Evolutionary conservation across 2,329 filamentous ascomycete species (phyloP).

Genomic region (Sarocladium strictum): DNA sequence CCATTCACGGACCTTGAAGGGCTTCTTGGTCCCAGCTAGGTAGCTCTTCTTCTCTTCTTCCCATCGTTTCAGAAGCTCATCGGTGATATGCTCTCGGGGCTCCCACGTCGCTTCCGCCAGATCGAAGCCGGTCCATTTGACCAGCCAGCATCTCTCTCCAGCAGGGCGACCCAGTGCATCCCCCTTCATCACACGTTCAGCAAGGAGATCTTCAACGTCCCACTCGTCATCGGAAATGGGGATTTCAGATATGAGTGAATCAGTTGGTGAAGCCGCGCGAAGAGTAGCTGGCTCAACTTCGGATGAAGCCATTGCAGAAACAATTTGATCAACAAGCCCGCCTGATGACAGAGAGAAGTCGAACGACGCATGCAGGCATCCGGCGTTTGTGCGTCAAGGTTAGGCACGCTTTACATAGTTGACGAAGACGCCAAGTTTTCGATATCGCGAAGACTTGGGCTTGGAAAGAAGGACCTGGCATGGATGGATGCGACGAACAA

Average conservation of each 20-base stretch:
- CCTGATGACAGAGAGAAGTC: too few species aligned
- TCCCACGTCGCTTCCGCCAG: constrained; percentile 43
- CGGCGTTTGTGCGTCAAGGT: too few species aligned
- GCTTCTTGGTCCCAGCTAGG: constrained; percentile 22
- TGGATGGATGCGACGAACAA: too few species aligned
- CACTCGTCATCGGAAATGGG: constrained; percentile 39
- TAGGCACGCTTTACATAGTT: too few species aligned
- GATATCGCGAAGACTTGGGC: too few species aligned
- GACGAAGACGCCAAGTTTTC: too few species aligned
- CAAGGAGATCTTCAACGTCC: constrained; percentile 45
- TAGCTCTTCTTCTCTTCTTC: constrained; percentile 31
- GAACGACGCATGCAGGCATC: too few species aligned
- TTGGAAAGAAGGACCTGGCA: too few species aligned
- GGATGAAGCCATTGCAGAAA: neutral
- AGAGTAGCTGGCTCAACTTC: neutral
- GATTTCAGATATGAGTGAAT: neutral
- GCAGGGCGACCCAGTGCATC: constrained; percentile 8
- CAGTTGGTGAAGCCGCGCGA: neutral
- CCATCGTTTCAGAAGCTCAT: constrained; percentile 37
- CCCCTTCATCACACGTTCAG: constrained; percentile 30
- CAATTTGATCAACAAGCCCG: too few species aligned
- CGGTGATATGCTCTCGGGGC: constrained; percentile 35
- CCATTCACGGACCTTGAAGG: constrained; percentile 34
- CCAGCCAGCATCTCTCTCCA: constrained; percentile 21
- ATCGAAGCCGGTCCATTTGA: constrained; percentile 30